A percentile compares a stretch with the other conserved stretches of the same genome.
Evolutionary conservation across 164 flowering plant species (phyloP).

Genomic region (Akebia trifoliata): DNA sequence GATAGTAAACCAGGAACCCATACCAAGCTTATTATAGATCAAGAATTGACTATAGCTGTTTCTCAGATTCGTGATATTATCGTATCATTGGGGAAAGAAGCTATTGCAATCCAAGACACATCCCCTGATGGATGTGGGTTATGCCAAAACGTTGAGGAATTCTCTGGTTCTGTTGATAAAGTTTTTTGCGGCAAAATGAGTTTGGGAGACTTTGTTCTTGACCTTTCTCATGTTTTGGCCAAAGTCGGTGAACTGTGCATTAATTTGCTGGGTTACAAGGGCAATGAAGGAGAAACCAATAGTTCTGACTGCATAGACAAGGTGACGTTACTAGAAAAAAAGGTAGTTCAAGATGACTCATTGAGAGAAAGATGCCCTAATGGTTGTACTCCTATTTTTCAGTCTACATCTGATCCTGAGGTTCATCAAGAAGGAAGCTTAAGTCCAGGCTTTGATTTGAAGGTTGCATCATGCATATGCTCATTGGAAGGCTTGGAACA

Average conservation of each 20-base stretch:
- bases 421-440: slow-evolving; percentile 53
- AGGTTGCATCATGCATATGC: slow-evolving; percentile 30
- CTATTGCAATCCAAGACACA: slow-evolving; percentile 32
- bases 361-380: slow-evolving; percentile 45
- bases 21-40: slow-evolving; percentile 8
- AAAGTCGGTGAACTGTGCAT: slow-evolving; percentile 52
- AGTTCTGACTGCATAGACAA: slow-evolving; percentile 82
- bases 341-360: slow-evolving; percentile 36
- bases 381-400: slow-evolving; percentile 49
- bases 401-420: slow-evolving; percentile 54
- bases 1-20: slow-evolving; percentile 12
- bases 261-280: slow-evolving; percentile 44
- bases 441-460: slow-evolving; percentile 41
- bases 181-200: slow-evolving; percentile 29
- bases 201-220: slow-evolving; percentile 54
- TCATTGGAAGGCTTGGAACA: slow-evolving; percentile 61
- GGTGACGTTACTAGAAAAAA: slow-evolving; percentile 73
- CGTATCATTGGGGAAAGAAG: slow-evolving; percentile 58
- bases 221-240: slow-evolving; percentile 60
- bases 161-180: slow-evolving; percentile 44
- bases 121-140: slow-evolving; percentile 36
- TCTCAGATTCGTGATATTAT: slow-evolving; percentile 70
- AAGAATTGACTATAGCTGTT: slow-evolving; percentile 48
- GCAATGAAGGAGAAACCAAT: slow-evolving; percentile 44
- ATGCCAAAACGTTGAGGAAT: slow-evolving; percentile 41